Evolutionary conservation across 2,329 filamentous ascomycete genomes (phyloP).

Genomic region (Dothistroma pini): DNA sequence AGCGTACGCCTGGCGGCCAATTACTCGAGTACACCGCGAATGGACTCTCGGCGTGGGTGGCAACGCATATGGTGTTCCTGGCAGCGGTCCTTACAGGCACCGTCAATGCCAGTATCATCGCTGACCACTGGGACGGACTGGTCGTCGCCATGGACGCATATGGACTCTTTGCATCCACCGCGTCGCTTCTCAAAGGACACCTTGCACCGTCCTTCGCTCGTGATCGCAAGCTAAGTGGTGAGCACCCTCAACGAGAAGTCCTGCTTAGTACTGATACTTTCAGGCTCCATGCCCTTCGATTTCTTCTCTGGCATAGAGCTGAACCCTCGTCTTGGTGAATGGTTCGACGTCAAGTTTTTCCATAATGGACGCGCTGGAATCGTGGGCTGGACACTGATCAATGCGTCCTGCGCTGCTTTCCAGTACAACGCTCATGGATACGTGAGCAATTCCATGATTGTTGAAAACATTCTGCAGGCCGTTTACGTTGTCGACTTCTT

Average conservation of each 20-base stretch:
- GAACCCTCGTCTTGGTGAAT: conserved; percentile 17
- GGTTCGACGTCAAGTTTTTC: conserved; percentile 19
- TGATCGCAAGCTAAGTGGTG: conserved; percentile 19
- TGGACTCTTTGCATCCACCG: conserved; percentile 14
- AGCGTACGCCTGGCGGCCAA: conserved; percentile 1
- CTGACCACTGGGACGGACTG: conserved; percentile 21
- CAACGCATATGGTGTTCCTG: conserved; percentile 17
- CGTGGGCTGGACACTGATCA: conserved; percentile 24
- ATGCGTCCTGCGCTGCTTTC: conserved; percentile 19
- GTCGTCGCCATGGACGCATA: conserved; percentile 19
- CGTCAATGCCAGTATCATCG: conserved; percentile 16
- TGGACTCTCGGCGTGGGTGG: conserved; percentile 16
- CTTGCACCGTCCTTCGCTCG: conserved; percentile 15
- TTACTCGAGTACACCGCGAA: conserved; percentile 7
- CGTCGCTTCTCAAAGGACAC: conserved; percentile 19
- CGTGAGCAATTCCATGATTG: conserved; percentile 19
- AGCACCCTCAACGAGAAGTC: background rate
- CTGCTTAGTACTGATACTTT: background rate
- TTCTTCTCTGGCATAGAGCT: conserved; percentile 22
- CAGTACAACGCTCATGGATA: conserved; percentile 18
- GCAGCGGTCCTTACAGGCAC: conserved; percentile 10
- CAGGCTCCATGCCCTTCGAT: conserved; percentile 18
- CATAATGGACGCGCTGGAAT: conserved; percentile 19
- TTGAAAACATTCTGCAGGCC: conserved; percentile 19
- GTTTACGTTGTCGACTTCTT: conserved; percentile 24